A percentile compares a stretch with the other conserved stretches of the same genome.
These are phyloP conservation scores for Ophiocordyceps robertsii DNA, from an alignment of 2,329 filamentous ascomycete genomes.

Conservation along the genomic window DNA sequence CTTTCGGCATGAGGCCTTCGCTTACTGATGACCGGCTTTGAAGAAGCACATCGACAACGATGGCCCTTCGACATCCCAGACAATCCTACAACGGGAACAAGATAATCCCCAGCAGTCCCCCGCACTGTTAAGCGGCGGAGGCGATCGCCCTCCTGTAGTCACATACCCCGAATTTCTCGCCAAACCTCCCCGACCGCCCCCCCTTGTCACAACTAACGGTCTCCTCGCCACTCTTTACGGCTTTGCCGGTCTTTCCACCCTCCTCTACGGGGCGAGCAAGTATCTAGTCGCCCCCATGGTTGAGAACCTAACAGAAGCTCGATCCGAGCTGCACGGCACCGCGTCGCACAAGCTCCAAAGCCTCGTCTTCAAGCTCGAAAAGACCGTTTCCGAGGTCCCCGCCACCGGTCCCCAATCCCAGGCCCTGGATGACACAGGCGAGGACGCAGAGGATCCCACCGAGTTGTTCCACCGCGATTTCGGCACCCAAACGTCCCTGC, in stretches of 20 bases:
- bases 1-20: background rate
- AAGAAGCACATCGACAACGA: constrained; percentile 3
- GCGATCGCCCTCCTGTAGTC: constrained; percentile 45
- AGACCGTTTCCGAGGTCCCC: constrained; percentile 48
- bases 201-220: constrained; percentile 46
- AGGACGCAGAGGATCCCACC: constrained; percentile 46
- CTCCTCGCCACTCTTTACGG: constrained; percentile 47
- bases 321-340: constrained; percentile 36
- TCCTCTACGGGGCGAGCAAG: constrained; percentile 58
- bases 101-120: background rate
- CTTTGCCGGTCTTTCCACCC: constrained; percentile 42
- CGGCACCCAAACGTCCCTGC: constrained; percentile 57
- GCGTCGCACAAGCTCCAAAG: constrained; percentile 29
- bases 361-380: constrained; percentile 38
- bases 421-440: constrained; percentile 23
- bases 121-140: constrained; percentile 11
- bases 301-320: constrained; percentile 35
- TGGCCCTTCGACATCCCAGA: constrained; percentile 2
- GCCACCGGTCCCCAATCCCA: constrained; percentile 7
- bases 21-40: background rate
- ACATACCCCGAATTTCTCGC: constrained; percentile 60
- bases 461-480: constrained; percentile 74
- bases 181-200: constrained; percentile 39
- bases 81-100: background rate
- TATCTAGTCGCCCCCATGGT: constrained; percentile 54